Percentiles rank a stretch among this genome's conserved stretches.
phyloP scores from a whole-genome alignment of 2,329 filamentous ascomycete genomes.

The Metarhizium anisopliae region DNA sequence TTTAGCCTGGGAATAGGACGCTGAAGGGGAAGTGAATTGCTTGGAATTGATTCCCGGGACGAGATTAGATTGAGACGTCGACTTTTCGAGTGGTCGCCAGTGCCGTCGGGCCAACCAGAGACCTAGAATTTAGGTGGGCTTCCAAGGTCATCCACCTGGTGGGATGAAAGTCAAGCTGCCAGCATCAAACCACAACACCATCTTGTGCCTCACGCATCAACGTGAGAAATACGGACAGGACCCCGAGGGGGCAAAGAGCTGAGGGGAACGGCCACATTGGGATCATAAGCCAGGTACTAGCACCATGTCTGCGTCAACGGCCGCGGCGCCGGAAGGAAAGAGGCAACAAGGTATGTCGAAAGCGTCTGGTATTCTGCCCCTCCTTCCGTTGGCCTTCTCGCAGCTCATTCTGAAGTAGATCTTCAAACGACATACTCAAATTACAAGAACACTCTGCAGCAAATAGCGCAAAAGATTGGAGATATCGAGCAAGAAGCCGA shows the following conservation, averaged over 20 bases:
- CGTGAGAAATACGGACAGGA: not conserved
- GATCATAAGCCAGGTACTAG: not conserved
- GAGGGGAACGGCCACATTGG: not conserved
- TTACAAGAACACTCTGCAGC: conserved; percentile 73
- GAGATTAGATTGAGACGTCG: not conserved
- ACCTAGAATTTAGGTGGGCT: conserved; percentile 17
- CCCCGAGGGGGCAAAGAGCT: not conserved
- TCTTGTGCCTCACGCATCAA: not conserved
- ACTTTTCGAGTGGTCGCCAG: not conserved
- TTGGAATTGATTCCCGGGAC: not conserved
- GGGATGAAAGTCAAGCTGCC: conserved; percentile 2
- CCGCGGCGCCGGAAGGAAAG: conserved; percentile 40
- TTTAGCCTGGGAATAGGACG: conserved; percentile 16
- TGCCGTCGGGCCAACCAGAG: not conserved
- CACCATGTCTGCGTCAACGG: conserved; percentile 5
- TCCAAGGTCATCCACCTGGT: not conserved
- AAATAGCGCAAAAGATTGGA: conserved; percentile 91
- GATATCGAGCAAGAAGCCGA: conserved; percentile 96
- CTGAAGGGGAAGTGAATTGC: not conserved
- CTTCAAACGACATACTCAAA: conserved; percentile 72
- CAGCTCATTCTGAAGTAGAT: conserved; percentile 38
- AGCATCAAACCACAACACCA: not conserved
- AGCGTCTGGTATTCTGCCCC: conserved; percentile 7
- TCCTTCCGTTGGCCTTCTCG: not conserved
- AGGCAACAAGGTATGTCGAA: conserved; percentile 59